A percentile compares a stretch with the other conserved stretches of the same genome.
Evolutionary conservation across 2,329 filamentous ascomycete species (phyloP).

Genomic region (Pseudohalonectria lignicola): DNA sequence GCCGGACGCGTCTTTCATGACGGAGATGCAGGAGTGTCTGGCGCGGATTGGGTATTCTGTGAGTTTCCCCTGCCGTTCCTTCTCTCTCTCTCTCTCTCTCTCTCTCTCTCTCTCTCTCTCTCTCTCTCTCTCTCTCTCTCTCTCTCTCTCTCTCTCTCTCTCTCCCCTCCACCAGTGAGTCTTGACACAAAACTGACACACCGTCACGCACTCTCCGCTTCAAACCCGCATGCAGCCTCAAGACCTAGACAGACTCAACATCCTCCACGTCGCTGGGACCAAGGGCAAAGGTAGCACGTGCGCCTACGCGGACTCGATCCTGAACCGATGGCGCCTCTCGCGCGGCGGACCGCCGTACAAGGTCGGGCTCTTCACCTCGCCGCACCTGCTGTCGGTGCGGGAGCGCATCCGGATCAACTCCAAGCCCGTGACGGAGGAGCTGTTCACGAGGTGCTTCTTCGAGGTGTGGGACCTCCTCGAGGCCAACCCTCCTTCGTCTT

Average conservation of each 20-base stretch:
- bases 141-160: no score
- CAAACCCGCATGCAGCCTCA: conserved; percentile 14
- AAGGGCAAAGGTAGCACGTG: conserved; percentile 69
- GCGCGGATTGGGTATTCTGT: conserved; percentile 65
- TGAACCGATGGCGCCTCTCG: conserved; percentile 35
- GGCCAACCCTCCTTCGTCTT: not conserved
- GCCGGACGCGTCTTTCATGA: conserved; percentile 57
- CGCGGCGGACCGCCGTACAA: conserved; percentile 25
- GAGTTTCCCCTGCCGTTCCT: conserved; percentile 7
- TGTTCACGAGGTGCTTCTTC: conserved; percentile 58
- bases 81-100: not conserved
- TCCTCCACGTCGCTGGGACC: conserved; percentile 63
- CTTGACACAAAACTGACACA: no score
- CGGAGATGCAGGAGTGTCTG: conserved; percentile 73
- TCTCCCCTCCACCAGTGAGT: no score
- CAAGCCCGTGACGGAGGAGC: conserved; percentile 40
- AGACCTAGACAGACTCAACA: conserved; percentile 50
- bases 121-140: no score
- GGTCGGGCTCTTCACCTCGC: conserved; percentile 57
- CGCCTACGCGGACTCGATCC: conserved; percentile 54
- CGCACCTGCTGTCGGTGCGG: conserved; percentile 55
- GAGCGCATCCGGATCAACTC: conserved; percentile 57
- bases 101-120: no score
- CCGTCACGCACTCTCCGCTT: not conserved
- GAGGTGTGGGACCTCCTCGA: conserved; percentile 52